Evolutionary conservation across 805 yeast species (phyloP), one percentile per base, ranked within the genome.

Genomic region (Candida maesae): DNA sequence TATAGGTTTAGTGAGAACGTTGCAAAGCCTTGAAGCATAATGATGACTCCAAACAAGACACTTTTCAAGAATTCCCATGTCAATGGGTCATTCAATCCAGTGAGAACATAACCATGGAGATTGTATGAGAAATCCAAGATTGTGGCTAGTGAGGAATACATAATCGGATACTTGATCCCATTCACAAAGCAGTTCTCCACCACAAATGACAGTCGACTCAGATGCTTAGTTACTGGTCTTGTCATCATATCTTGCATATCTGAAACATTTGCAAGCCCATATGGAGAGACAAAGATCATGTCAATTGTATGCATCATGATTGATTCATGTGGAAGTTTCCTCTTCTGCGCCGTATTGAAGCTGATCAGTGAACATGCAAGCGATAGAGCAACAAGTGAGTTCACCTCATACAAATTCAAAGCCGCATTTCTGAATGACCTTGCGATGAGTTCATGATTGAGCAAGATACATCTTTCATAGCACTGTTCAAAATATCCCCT

Each of bases 1-100:
- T 54, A 54, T 23, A 61, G 40, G 17, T 58, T 45, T 34, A 69
- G 50, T 26, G 70, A 64, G 36, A 69, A 54, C 0, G 75, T 55
- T 7, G 69, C 50, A 13, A 73, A 59, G 4, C 78, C 78, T 48
- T 77, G 81, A 44, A 72, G 70, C 12, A 78, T 65, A 10, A 78
- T 60, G 9, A 77, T 64, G 28, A 72, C 59, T 1, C 78, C 60
- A 50, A 78, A 79, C 14, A 77, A 57, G 9, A 70, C 44, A 20
- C 59, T 61, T 43, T 72, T 73, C 55, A 66, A 45, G 6, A 64
- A 52, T 20, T 57, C 51, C 77, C 74, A 71, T 27, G 58, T 61
- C 18, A 34, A 38, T 4, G 42, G 41, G 20, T 47, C 33, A 13
- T 42, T 26, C 3, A 38, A 5, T 3, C 8, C 17, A 6, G 46